Percentiles rank a stretch among this genome's conserved stretches.
Evolutionary conservation across 495 filamentous ascomycete genomes (phyloP).

Genomic region (Usnea hakonensis): DNA sequence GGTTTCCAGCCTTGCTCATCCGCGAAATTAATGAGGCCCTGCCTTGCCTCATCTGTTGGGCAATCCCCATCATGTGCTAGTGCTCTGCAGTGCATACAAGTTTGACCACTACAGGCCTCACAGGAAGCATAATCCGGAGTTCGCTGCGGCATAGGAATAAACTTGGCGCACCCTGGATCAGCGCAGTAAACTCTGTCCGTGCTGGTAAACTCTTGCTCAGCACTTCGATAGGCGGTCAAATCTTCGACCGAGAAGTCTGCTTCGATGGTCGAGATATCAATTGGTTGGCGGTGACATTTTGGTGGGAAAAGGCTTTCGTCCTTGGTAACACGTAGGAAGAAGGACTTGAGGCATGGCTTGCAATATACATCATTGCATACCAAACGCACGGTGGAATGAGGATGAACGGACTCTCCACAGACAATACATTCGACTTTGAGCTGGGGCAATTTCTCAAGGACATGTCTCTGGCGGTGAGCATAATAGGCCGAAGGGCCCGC

Average conservation of each 20-base stretch:
- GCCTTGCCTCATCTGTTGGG: slow-evolving; percentile 1
- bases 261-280: slow-evolving; percentile 22
- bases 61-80: background rate
- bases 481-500: background rate
- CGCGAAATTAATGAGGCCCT: background rate
- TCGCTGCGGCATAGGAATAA: background rate
- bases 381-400: slow-evolving; percentile 23
- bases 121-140: background rate
- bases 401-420: slow-evolving; percentile 18
- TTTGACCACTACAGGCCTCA: background rate
- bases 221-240: slow-evolving; percentile 18
- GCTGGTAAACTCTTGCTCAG: slow-evolving; percentile 22
- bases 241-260: slow-evolving; percentile 22
- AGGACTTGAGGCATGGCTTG: slow-evolving; percentile 24
- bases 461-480: background rate
- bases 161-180: background rate
- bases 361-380: slow-evolving; percentile 21
- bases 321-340: slow-evolving; percentile 23
- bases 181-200: slow-evolving; percentile 8
- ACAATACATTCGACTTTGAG: slow-evolving; percentile 20
- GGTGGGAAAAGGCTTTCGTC: slow-evolving; percentile 28
- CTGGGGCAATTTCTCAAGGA: slow-evolving; percentile 19
- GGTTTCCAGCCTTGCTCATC: background rate
- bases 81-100: background rate
- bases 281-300: slow-evolving; percentile 23